Base-by-base conservation (phyloP, 495 filamentous ascomycete species). In the Hypoxylon trugodes region DNA sequence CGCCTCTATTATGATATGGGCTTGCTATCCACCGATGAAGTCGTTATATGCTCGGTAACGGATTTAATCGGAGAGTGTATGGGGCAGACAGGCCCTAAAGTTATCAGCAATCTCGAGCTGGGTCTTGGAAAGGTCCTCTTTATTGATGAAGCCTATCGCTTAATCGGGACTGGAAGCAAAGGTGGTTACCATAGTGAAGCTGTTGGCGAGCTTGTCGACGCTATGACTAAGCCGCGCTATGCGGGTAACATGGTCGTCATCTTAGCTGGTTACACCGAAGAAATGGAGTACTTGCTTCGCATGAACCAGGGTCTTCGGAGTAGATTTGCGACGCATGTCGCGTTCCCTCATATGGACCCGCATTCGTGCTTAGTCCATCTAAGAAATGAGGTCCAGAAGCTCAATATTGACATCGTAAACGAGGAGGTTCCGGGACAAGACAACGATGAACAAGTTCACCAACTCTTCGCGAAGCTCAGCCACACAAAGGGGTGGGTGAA, bases 161-260 rank as follows among this genome's bases (percentile, higher is more conserved):
- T 89, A 15, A 73, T 72, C 0, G 76, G 82, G 4, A 84, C 81
- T 2, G 37, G n/a, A 3, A 6, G 12, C 19, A 41, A 6, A 8
- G 13, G 19, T 12, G 9, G 32, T 1, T 91, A 84, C 59, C 85
- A 81, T 0, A 77, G 80, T 26, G 88, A 91, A 69, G 88, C 87
- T 0, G 79, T 89, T 55, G 79, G 88, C 32, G 86, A 91, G 73
- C 66, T 91, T 6, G 82, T 88, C 0, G 83, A 89, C 68, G 77
- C 74, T 50, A 76, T 90, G 25, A 87, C 84, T 0, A 87, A 87
- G 59, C 80, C 79, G 0, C 77, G 74, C 49, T 90, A 81, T 62
- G 61, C 67, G 2, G 67, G 77, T n/a, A 89, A 86, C 52, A 60
- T 90, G 4, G 75, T 90, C 21, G 75, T 85, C n/a, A 86, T 91